Evolutionary conservation across 202 grass and related monocot genomes (phyloP).

Genomic region (Miscanthus sacchariflorus): DNA sequence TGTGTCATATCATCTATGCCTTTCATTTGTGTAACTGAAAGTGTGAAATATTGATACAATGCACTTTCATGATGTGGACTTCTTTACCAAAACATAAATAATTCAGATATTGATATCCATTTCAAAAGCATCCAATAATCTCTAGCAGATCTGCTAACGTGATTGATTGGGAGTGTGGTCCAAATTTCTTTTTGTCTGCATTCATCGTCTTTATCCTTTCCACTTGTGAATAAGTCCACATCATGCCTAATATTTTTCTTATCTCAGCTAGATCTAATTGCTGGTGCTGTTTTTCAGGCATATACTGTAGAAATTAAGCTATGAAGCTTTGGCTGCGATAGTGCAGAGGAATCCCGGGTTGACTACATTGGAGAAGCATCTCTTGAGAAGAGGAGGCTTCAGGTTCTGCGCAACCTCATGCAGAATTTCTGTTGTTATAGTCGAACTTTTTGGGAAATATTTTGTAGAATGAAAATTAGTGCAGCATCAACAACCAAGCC

Average conservation of each 20-base stretch:
- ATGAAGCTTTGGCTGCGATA: constrained; percentile 41
- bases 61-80: no score
- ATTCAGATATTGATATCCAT: not conserved
- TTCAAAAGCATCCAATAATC: not conserved
- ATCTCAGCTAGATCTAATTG: not conserved
- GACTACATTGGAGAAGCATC: constrained; percentile 25
- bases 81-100: constrained; percentile 15
- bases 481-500: not conserved
- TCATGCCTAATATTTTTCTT: not conserved
- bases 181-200: not conserved
- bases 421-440: constrained; percentile 1
- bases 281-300: constrained; percentile 46
- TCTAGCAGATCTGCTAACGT: not conserved
- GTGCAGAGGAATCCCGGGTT: constrained; percentile 32
- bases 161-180: not conserved
- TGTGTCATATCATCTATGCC: not conserved
- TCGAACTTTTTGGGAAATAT: constrained; percentile 27
- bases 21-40: constrained; percentile 32
- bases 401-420: constrained; percentile 19
- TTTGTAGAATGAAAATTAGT: constrained; percentile 53
- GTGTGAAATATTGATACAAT: no score
- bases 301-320: constrained; percentile 52
- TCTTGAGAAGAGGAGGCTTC: constrained; percentile 16
- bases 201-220: not conserved
- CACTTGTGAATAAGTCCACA: not conserved